Percentiles rank a stretch among this genome's conserved stretches.
Conservation (phyloP, 1,139 yeast genomes). For the Magnusiomyces fungicola region DNA sequence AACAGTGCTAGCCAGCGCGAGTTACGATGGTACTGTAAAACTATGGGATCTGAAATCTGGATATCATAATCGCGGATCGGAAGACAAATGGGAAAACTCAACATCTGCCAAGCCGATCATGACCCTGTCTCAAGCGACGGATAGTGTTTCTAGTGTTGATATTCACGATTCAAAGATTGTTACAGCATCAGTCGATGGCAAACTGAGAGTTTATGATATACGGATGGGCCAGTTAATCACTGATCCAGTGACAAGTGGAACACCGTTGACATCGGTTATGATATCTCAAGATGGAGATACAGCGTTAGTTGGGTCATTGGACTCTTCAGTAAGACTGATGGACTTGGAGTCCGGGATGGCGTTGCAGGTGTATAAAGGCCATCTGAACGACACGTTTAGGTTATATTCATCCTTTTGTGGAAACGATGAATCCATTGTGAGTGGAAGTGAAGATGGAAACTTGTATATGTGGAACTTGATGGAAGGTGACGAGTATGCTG, state of each 20-base stretch:
- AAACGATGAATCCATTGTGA: constrained; percentile 68
- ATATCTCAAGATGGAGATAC: constrained; percentile 20
- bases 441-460: constrained; percentile 86
- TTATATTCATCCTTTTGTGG: constrained; percentile 22
- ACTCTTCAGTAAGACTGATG: constrained; percentile 25
- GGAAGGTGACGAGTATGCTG: too few species aligned
- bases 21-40: constrained; percentile 32
- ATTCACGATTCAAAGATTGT: constrained; percentile 23
- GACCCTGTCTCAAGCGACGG: constrained; percentile 31
- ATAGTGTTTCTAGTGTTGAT: constrained; percentile 29
- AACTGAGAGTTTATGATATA: constrained; percentile 30
- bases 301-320: constrained; percentile 27
- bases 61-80: constrained; percentile 9
- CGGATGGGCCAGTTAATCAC: constrained; percentile 28
- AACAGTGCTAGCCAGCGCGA: constrained; percentile 30
- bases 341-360: constrained; percentile 25
- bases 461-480: constrained; percentile 80
- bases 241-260: constrained; percentile 21
- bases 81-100: constrained; percentile 3
- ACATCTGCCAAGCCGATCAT: constrained; percentile 28
- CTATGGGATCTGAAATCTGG: constrained; percentile 33
- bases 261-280: constrained; percentile 27
- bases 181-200: constrained; percentile 35
- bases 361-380: constrained; percentile 27
- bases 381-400: constrained; percentile 25